phyloP scores from a whole-genome alignment of 257 asterid genomes.

The Salvia splendens region DNA sequence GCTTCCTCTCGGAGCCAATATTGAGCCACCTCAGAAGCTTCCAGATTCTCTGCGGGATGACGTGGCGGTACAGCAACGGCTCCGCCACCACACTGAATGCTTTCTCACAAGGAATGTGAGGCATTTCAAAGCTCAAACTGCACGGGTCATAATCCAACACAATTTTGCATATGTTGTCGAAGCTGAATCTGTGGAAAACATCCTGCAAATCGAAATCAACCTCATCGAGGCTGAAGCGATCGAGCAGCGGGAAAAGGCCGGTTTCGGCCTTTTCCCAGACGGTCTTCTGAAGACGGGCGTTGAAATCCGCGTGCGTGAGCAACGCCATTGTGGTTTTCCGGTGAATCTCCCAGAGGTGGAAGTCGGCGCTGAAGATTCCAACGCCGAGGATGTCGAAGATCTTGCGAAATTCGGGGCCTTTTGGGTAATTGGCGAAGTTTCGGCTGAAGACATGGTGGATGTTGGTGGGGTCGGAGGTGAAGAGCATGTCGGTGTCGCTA shows the following conservation, averaged over 20 bases:
- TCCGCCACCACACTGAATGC: conserved; percentile 17
- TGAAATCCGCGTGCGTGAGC: background rate
- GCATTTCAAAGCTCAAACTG: background rate
- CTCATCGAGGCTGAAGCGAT: background rate
- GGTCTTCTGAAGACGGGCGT: background rate
- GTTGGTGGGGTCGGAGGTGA: conserved; percentile 53
- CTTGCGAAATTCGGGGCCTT: conserved; percentile 45
- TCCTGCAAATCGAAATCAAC: conserved; percentile 24
- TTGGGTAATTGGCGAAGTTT: conserved; percentile 50
- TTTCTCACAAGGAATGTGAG: conserved; percentile 14
- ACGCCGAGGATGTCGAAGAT: conserved; percentile 46
- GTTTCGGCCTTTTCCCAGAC: conserved; percentile 21
- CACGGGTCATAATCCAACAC: conserved; percentile 26
- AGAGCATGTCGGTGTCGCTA: conserved; percentile 35
- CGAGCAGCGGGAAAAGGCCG: conserved; percentile 26
- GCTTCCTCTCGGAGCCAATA: conserved; percentile 16
- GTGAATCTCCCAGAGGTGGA: conserved; percentile 31
- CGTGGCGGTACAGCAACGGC: conserved; percentile 21
- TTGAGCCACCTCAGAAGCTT: conserved; percentile 16
- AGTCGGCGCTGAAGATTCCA: conserved; percentile 50
- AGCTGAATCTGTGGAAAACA: conserved; percentile 25
- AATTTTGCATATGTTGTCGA: conserved; percentile 26
- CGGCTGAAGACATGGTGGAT: conserved; percentile 48
- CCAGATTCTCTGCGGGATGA: conserved; percentile 22
- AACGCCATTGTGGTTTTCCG: conserved; percentile 18